A percentile compares a stretch with the other conserved stretches of the same genome.
Evolutionary conservation across 1,284 basidiomycete species (phyloP).

Genomic region (Leccinum variabile): DNA sequence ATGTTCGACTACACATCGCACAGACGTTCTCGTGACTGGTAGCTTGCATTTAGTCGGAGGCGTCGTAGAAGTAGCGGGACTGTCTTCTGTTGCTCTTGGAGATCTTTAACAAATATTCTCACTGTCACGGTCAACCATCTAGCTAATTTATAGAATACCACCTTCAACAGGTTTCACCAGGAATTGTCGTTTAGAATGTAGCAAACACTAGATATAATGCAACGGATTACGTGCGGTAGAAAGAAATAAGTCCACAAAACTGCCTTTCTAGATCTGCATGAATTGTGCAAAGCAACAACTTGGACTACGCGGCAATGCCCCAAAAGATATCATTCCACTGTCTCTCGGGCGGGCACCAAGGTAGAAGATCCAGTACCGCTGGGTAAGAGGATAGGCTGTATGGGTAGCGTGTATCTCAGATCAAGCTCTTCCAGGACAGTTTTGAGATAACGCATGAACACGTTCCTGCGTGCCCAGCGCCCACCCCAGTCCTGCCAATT

Average conservation of each 20-base stretch:
- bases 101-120: constrained; percentile 19
- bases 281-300: neutral
- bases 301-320: neutral
- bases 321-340: neutral
- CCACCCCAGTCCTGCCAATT: constrained; percentile 91
- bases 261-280: neutral
- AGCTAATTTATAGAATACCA: constrained; percentile 15
- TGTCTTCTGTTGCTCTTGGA: constrained; percentile 62
- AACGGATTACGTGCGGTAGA: neutral
- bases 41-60: constrained; percentile 96
- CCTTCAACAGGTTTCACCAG: constrained; percentile 36
- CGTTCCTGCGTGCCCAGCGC: constrained; percentile 68
- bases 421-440: constrained; percentile 69
- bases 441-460: constrained; percentile 74
- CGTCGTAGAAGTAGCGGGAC: constrained; percentile 84
- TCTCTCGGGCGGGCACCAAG: neutral
- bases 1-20: constrained; percentile 34
- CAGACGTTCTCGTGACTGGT: constrained; percentile 83
- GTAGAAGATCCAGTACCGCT: constrained; percentile 9
- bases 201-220: neutral
- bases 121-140: constrained; percentile 10
- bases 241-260: neutral
- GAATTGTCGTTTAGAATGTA: neutral
- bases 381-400: constrained; percentile 68
- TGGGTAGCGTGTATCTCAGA: constrained; percentile 65